Conservation (phyloP, 805 yeast species). For the Starmera caribaea region DNA sequence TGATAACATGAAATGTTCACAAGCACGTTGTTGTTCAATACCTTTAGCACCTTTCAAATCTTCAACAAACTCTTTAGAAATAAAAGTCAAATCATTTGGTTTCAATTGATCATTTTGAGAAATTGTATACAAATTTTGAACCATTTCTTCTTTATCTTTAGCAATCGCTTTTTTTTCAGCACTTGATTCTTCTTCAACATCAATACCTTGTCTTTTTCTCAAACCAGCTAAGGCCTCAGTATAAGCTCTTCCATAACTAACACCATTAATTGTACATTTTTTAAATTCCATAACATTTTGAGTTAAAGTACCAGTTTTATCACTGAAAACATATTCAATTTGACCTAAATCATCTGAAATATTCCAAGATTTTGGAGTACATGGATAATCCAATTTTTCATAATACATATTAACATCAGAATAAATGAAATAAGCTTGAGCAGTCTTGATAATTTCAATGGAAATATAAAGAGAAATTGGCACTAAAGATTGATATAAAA, state of each 20-base stretch:
- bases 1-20: conserved; percentile 69
- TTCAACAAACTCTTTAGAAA: conserved; percentile 55
- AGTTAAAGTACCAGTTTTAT: conserved; percentile 77
- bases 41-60: conserved; percentile 49
- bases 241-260: conserved; percentile 67
- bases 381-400: conserved; percentile 62
- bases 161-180: conserved; percentile 44
- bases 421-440: conserved; percentile 72
- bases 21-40: conserved; percentile 41
- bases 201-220: conserved; percentile 68
- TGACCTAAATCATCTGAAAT: conserved; percentile 83
- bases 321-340: conserved; percentile 76
- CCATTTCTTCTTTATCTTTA: conserved; percentile 52
- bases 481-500: conserved; percentile 68
- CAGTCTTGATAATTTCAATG: conserved; percentile 72
- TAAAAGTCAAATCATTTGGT: conserved; percentile 58
- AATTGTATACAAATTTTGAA: conserved; percentile 30
- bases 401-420: conserved; percentile 69
- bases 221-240: conserved; percentile 79
- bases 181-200: conserved; percentile 52
- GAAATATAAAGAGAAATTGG: conserved; percentile 80
- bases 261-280: conserved; percentile 68
- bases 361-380: conserved; percentile 79
- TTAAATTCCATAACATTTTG: conserved; percentile 83
- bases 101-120: conserved; percentile 30